Conservation (phyloP, 441 rosid species). For the Euphorbia celastroides region DNA sequence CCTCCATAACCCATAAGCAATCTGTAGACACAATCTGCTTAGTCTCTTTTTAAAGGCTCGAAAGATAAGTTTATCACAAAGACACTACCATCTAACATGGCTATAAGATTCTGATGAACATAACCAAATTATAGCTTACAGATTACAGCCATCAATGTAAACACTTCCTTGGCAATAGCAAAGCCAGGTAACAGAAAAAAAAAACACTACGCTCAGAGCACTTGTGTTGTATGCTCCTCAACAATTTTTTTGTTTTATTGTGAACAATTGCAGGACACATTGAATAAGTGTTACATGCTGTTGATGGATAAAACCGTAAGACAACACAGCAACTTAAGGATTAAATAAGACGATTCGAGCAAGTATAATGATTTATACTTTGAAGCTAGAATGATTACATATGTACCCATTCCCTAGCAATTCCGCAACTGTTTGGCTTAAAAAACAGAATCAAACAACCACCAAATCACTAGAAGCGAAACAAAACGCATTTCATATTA, state of each 20-base stretch:
- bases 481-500: background rate
- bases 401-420: too few relatives aligned
- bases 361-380: too few relatives aligned
- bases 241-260: background rate
- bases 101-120: background rate
- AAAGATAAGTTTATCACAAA: too few relatives aligned
- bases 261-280: background rate
- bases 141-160: background rate
- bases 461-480: background rate
- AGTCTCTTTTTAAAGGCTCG: too few relatives aligned
- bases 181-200: background rate
- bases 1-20: conserved; percentile 57
- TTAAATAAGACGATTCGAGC: background rate
- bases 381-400: too few relatives aligned
- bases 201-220: background rate
- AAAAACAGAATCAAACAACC: background rate
- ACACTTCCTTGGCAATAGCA: background rate
- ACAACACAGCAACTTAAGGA: background rate
- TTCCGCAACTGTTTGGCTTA: background rate
- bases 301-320: background rate
- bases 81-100: too few relatives aligned
- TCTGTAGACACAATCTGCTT: conserved; percentile 26
- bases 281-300: background rate
- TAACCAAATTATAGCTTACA: background rate
- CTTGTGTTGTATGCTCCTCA: background rate